These are phyloP conservation scores for Fusarium dimerum DNA, from an alignment of 2,329 filamentous ascomycete species.

Conservation along the genomic window DNA sequence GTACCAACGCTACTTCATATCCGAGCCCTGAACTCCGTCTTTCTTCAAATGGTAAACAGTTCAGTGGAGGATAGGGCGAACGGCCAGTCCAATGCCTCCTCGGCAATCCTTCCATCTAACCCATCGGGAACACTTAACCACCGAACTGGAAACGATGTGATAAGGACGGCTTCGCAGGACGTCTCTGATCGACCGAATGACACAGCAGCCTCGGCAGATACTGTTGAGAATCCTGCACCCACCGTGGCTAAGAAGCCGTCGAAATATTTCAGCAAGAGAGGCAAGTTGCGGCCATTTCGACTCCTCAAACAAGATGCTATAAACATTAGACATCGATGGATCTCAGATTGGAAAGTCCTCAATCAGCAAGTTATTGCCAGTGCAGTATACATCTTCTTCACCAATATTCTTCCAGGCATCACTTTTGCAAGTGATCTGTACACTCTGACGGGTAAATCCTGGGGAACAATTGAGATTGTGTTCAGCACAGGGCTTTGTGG, in stretches of 20 bases:
- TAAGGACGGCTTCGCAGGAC: conserved; percentile 9
- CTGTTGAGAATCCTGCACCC: background rate
- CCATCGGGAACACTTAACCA: conserved; percentile 7
- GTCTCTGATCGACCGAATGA: background rate
- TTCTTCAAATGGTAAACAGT: background rate
- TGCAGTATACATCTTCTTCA: conserved; percentile 67
- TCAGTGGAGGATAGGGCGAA: background rate
- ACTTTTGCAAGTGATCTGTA: conserved; percentile 68
- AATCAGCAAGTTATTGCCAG: conserved; percentile 66
- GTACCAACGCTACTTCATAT: background rate
- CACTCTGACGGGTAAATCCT: conserved; percentile 60
- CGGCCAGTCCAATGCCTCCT: background rate
- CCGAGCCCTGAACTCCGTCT: background rate
- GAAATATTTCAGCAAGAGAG: conserved; percentile 37
- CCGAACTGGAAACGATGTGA: conserved; percentile 12
- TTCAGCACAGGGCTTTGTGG: conserved; percentile 67
- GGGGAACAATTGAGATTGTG: conserved; percentile 68
- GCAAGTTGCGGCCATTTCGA: conserved; percentile 53
- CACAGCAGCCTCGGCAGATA: background rate
- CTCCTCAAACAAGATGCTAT: conserved; percentile 50
- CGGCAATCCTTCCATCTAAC: background rate
- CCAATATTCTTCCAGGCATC: conserved; percentile 65
- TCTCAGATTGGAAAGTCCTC: conserved; percentile 59
- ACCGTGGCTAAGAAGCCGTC: background rate
- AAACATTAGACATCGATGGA: conserved; percentile 48